phyloP scores from a whole-genome alignment of 202 grass and related monocot species.

The Saccharum hybrid region DNA sequence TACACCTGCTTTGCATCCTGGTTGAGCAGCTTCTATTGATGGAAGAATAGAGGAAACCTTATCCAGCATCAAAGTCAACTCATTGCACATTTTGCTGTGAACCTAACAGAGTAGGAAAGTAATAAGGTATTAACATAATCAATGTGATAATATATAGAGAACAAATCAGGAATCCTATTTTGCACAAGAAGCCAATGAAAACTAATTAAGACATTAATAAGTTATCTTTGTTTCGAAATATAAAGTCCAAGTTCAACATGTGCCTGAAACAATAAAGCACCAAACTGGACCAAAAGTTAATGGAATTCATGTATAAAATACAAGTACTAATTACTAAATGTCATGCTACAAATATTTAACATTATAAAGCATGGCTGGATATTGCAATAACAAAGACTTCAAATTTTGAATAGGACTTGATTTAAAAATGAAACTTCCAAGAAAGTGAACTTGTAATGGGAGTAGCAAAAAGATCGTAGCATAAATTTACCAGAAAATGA shows the following conservation, averaged over 20 bases:
- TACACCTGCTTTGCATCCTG: slow-evolving; percentile 78
- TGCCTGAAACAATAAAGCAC: neutral
- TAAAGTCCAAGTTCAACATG: neutral
- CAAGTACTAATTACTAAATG: too few relatives aligned
- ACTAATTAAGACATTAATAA: too few relatives aligned
- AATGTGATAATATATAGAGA: too few relatives aligned
- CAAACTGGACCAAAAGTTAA: neutral
- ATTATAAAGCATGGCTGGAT: too few relatives aligned
- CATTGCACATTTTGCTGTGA: slow-evolving; percentile 63
- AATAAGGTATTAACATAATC: neutral
- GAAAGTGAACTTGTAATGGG: too few relatives aligned
- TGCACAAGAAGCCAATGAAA: neutral
- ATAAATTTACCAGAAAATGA: neutral
- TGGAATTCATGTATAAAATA: too few relatives aligned
- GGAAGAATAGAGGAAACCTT: slow-evolving; percentile 74
- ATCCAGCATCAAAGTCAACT: slow-evolving; percentile 75
- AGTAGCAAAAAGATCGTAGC: too few relatives aligned
- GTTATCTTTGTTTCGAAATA: neutral
- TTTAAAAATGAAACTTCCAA: too few relatives aligned
- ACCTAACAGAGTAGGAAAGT: slow-evolving; percentile 51
- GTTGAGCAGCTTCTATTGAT: slow-evolving; percentile 78
- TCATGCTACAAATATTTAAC: too few relatives aligned
- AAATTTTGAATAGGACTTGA: too few relatives aligned
- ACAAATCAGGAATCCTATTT: neutral
- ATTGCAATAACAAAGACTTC: too few relatives aligned